Conservation (phyloP, 306 rosid species). For the Sesbania bispinosa region DNA sequence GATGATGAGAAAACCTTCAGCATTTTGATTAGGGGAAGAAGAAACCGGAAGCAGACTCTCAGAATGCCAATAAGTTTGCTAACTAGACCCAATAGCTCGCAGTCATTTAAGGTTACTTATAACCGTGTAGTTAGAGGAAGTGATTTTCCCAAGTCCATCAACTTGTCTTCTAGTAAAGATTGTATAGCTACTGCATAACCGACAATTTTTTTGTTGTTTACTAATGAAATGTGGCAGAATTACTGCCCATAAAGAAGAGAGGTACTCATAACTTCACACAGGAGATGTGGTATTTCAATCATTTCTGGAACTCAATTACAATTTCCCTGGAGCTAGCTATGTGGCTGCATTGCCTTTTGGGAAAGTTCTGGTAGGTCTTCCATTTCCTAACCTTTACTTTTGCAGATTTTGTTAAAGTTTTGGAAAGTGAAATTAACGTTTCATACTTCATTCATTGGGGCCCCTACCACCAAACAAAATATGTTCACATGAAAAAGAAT, state of each 20-base stretch:
- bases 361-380: constrained; percentile 35
- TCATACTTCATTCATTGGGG: background rate
- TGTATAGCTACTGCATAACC: constrained; percentile 67
- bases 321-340: constrained; percentile 15
- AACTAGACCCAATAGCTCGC: constrained; percentile 70
- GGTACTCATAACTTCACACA: constrained; percentile 17
- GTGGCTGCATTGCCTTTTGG: constrained; percentile 21
- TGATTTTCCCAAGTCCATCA: constrained; percentile 48
- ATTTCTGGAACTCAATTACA: constrained; percentile 25
- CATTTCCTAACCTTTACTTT: background rate
- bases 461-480: background rate
- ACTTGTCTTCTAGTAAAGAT: constrained; percentile 50
- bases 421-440: background rate
- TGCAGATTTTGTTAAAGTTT: background rate
- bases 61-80: constrained; percentile 85
- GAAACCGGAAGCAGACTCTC: too few relatives aligned
- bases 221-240: constrained; percentile 25
- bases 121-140: constrained; percentile 77
- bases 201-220: constrained; percentile 3
- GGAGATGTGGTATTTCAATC: constrained; percentile 21
- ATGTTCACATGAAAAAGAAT: background rate
- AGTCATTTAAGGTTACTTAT: constrained; percentile 68
- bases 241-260: constrained; percentile 12
- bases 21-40: constrained; percentile 78
- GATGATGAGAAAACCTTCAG: constrained; percentile 80